A percentile compares a stretch with the other conserved stretches of the same genome.
These are phyloP conservation scores for Boletus rex-veris DNA, from an alignment of 768 basidiomycete species.

Conservation along the genomic window DNA sequence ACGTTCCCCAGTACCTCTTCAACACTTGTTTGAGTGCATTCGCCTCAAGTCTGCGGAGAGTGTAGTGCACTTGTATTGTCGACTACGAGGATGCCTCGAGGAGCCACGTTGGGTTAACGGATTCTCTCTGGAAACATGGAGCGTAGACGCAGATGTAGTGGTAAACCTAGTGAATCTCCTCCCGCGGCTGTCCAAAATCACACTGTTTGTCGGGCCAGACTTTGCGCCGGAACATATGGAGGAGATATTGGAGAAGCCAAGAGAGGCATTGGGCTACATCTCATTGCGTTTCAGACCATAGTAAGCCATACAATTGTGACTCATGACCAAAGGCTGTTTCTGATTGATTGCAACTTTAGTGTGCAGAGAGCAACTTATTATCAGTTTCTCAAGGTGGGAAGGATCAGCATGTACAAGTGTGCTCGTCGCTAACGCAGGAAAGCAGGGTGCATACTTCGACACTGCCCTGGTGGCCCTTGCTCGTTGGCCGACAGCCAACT, in stretches of 20 bases:
- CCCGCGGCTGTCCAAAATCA: slow-evolving; percentile 46
- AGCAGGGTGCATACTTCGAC: slow-evolving; percentile 81
- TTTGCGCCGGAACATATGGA: slow-evolving; percentile 82
- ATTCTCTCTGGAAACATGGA: slow-evolving; percentile 60
- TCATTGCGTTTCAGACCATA: slow-evolving; percentile 81
- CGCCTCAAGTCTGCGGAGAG: slow-evolving; percentile 49
- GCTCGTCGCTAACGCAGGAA: background rate
- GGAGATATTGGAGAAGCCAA: slow-evolving; percentile 55
- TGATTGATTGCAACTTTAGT: slow-evolving; percentile 26
- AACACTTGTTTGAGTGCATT: slow-evolving; percentile 59
- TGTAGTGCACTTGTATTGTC: slow-evolving; percentile 52
- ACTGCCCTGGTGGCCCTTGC: slow-evolving; percentile 60
- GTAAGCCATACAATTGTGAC: slow-evolving; percentile 42
- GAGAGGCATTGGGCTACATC: slow-evolving; percentile 46
- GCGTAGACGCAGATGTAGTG: slow-evolving; percentile 69
- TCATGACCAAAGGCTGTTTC: background rate
- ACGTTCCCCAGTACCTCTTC: slow-evolving; percentile 48
- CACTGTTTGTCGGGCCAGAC: slow-evolving; percentile 67
- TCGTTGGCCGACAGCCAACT: slow-evolving; percentile 49
- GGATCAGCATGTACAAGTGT: background rate
- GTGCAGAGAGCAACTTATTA: slow-evolving; percentile 75
- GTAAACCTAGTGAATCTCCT: slow-evolving; percentile 65
- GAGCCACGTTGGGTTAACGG: slow-evolving; percentile 43
- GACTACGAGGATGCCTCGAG: slow-evolving; percentile 41
- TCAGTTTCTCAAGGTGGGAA: slow-evolving; percentile 67